Evolutionary conservation across 768 basidiomycete genomes (phyloP), one percentile per base, ranked within the genome.

Genomic region (Chalciporus chontae): DNA sequence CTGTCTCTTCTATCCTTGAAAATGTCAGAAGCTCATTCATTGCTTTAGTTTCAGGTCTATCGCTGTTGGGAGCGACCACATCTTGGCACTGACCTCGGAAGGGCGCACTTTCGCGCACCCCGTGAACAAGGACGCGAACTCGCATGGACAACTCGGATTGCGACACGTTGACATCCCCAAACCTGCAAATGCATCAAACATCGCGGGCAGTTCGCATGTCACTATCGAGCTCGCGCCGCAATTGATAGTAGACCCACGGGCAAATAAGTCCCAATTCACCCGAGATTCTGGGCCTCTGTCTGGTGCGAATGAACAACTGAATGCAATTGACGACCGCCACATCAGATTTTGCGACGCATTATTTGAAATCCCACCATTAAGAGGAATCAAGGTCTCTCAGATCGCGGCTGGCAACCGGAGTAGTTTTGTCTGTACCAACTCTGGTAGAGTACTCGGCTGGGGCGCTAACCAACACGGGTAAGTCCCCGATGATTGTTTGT

Each of bases 401-500:
- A 73, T 92, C 39, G 83, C 83, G 24, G 80, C 91, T 21, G 90
- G 90, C 3, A 73, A 74, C 34, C 76, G 83, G 47, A 83, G 78
- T 41, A 92, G 87, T 59, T 91, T 90, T 60, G 84, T 77, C 9
- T 73, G 82, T 21, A 91, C 90, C 0, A 58, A 69, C 6, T 68
- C 73, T 3, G 94, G 92, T 2, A 74, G 82, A 47, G 87, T 94
- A 9, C 77, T 97, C 17, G 90, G 84, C 0, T 95, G 89, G 82
- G 94, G 94, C 40, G 90, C 90, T 1, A 95, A 96, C 63, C 84
- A 89, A 55, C 86, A 77, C 57, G 92, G 92, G 87, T 87, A 56
- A 45, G 77, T 48, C 13, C 34, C 14, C 5, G 24, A 26, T 17
- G 9, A 21, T 31, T 8, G 15, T 23, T 37, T 1, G 5, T 18